phyloP scores from a whole-genome alignment of 805 yeast species.

The Jamesozyma rosinii region DNA sequence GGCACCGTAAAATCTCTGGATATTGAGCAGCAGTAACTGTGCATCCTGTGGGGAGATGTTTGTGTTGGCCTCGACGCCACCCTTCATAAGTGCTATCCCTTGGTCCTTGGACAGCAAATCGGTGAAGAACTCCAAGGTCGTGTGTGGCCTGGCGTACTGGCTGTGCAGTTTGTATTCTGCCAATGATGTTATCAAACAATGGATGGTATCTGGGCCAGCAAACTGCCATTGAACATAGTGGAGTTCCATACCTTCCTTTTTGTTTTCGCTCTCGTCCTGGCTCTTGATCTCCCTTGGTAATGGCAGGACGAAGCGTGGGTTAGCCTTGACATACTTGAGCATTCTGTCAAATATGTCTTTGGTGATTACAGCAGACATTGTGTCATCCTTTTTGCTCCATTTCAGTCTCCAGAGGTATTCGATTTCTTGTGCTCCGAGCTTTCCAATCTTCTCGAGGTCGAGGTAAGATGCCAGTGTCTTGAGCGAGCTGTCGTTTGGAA shows the following conservation, averaged over 20 bases:
- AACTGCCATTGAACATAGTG: constrained; percentile 92
- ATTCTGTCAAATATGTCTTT: constrained; percentile 52
- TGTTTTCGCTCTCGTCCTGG: constrained; percentile 34
- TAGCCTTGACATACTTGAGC: constrained; percentile 53
- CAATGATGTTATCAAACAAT: constrained; percentile 82
- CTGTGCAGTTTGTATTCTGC: constrained; percentile 85
- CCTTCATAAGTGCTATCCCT: constrained; percentile 73
- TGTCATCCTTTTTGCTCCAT: constrained; percentile 50
- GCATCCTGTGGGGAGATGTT: constrained; percentile 64
- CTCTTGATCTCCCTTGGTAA: constrained; percentile 53
- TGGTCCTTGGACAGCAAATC: constrained; percentile 51
- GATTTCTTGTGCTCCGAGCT: constrained; percentile 51
- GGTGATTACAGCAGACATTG: constrained; percentile 58
- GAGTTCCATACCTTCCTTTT: constrained; percentile 54
- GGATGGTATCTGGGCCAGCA: constrained; percentile 73
- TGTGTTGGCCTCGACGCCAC: constrained; percentile 65
- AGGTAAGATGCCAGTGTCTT: constrained; percentile 57
- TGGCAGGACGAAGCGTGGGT: constrained; percentile 85
- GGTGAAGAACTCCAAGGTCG: constrained; percentile 79
- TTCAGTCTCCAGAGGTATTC: constrained; percentile 86
- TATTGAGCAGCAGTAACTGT: constrained; percentile 61
- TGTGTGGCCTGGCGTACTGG: constrained; percentile 92
- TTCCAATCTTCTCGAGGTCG: constrained; percentile 54
- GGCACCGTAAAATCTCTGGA: constrained; percentile 80
- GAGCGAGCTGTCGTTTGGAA: constrained; percentile 9